Evolutionary conservation across 106 monocot genomes (phyloP).

Genomic region (Platanthera guangdongensis): DNA sequence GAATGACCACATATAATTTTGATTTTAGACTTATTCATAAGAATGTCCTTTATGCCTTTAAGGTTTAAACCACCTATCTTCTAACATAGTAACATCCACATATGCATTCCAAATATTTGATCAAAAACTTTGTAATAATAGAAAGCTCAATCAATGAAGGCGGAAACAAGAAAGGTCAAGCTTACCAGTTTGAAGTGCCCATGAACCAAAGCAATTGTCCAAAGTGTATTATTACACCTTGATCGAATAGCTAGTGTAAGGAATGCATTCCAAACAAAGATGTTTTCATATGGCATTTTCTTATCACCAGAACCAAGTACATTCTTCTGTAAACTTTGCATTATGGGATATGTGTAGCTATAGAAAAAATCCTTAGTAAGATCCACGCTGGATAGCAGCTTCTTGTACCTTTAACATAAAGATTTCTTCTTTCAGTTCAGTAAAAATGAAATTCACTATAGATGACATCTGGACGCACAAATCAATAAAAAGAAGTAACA

Average conservation of each 20-base stretch:
- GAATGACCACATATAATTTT: background rate
- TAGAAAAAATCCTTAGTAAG: conserved; percentile 97
- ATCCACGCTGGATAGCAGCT: conserved; percentile 85
- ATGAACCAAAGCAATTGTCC: conserved; percentile 95
- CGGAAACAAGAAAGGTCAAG: background rate
- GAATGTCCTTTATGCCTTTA: background rate
- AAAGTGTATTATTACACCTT: conserved; percentile 75
- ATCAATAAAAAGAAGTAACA: conserved; percentile 7
- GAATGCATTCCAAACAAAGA: conserved; percentile 96
- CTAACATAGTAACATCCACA: background rate
- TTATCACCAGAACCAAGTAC: conserved; percentile 27
- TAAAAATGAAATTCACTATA: conserved; percentile 1
- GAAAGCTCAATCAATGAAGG: background rate
- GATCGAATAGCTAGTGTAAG: conserved; percentile 82
- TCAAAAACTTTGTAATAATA: background rate
- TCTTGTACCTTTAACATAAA: conserved; percentile 69
- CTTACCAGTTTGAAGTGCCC: conserved; percentile 86
- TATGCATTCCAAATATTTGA: background rate
- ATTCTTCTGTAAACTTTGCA: conserved; percentile 85
- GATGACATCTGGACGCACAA: background rate
- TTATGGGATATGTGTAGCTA: conserved; percentile 96
- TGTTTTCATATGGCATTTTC: conserved; percentile 81
- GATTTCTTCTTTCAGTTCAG: background rate
- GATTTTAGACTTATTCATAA: background rate
- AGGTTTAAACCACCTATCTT: background rate